These are phyloP conservation scores for Fusarium fujikuroi DNA, from an alignment of 2,329 filamentous ascomycete genomes.

Conservation along the genomic window DNA sequence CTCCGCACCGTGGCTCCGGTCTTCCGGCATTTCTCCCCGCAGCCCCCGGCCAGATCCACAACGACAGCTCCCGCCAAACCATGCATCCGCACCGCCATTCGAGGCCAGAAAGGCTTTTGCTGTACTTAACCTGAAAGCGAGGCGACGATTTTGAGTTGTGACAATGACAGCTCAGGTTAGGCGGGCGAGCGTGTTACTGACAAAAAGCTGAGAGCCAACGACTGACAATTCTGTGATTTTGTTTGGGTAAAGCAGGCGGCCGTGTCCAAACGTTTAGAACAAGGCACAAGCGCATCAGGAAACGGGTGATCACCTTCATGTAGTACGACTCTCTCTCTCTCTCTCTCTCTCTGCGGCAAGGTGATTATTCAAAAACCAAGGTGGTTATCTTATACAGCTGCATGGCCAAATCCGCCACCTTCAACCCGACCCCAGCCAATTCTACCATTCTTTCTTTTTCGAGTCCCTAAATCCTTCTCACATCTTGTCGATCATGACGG, in stretches of 20 bases:
- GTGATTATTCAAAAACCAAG: conserved; percentile 1
- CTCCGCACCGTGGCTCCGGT: conserved; percentile 19
- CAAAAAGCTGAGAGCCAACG: conserved; percentile 20
- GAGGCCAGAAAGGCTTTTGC: conserved; percentile 16
- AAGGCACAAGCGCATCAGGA: conserved; percentile 7
- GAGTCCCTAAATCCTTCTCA: neutral
- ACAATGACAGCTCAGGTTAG: conserved; percentile 23
- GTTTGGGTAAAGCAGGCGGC: neutral
- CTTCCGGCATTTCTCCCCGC: conserved; percentile 22
- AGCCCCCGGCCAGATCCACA: conserved; percentile 29
- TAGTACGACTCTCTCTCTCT: neutral
- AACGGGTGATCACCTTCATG: conserved; percentile 15
- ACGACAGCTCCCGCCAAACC: conserved; percentile 13
- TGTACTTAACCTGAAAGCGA: conserved; percentile 25
- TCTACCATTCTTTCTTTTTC: conserved; percentile 17
- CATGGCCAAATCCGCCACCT: conserved; percentile 16
- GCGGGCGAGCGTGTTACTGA: conserved; percentile 1
- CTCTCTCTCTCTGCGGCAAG: neutral
- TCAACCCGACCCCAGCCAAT: neutral
- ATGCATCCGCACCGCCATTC: conserved; percentile 28
- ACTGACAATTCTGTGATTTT: conserved; percentile 3
- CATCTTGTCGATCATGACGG: conserved; percentile 11
- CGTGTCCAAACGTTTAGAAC: conserved; percentile 6
- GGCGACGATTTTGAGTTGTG: conserved; percentile 25
- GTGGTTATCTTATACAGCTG: conserved; percentile 20